Evolutionary conservation across 2,329 filamentous ascomycete species (phyloP), one percentile per base, ranked within the genome.

Genomic region (Trichoderma atroviride): DNA sequence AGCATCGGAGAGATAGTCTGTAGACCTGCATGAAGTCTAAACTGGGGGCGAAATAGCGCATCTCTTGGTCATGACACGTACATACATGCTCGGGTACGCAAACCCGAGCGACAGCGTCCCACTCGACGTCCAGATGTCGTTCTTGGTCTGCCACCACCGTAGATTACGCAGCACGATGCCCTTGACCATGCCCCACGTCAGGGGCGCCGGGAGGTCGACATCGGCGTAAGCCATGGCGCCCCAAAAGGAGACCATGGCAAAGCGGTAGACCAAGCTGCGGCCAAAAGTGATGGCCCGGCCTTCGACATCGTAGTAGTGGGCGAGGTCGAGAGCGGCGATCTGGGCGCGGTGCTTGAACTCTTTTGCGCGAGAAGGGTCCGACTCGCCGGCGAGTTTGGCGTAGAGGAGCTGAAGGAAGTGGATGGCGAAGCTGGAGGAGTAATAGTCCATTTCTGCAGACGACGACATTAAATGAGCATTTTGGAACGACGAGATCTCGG

Each of bases 161-260:
- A 95, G 81, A 75, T 94, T 90, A 16, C 92, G 86, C 68, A 94
- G 79, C 50, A 93, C 84, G 16, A 94, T 85, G 2, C 92, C 92
- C 78, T 93, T 93, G 19, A 94, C 89, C 74, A 92, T 90, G 3
- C 92, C 92, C 91, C 91, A 94, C 2, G 89, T 91, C 65, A 94
- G 81, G 0, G 92, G 91, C 9, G 83, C 84, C 0, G 91, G 91
- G 5, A 93, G 84, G 65, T 93, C 90, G 62, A 93, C 89, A 72
- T 89, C 89, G 4, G 91, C 91, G 74, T 93, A 93, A 1, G 91
- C 92, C 33, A 94, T 80, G 0, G 91, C 90, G 14, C 91, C 89
- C 92, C 92, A 94, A 80, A 94, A 94, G 0, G 89, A 91, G n/a
- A 91, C 89, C 89, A 94, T 94, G 60, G 91, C 92, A 78, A 93